These are phyloP conservation scores for Ilyonectria destructans DNA, from an alignment of 2,329 filamentous ascomycete genomes.

Conservation along the genomic window DNA sequence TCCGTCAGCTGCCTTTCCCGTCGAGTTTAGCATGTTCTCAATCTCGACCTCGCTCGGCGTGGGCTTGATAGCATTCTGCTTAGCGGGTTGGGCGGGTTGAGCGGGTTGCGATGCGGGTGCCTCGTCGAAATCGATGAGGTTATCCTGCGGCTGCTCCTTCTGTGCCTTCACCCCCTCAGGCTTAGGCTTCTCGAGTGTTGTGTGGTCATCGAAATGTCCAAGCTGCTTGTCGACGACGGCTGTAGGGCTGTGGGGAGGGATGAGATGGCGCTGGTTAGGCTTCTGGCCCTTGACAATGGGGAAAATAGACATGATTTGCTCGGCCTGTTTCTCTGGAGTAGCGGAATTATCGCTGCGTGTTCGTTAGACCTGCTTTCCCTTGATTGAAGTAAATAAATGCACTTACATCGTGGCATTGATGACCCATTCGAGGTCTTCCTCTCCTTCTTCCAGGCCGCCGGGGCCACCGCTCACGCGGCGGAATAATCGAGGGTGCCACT, in stretches of 20 bases:
- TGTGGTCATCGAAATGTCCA: constrained; percentile 12
- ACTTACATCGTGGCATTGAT: constrained; percentile 87
- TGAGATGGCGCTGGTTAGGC: constrained; percentile 67
- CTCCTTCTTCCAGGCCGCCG: constrained; percentile 82
- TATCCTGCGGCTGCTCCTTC: constrained; percentile 43
- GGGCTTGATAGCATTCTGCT: constrained; percentile 5
- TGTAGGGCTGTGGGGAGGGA: constrained; percentile 62
- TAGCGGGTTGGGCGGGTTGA: constrained; percentile 11
- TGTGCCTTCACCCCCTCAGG: constrained; percentile 35
- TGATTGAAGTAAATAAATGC: neutral
- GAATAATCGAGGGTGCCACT: constrained; percentile 93
- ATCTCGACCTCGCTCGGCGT: constrained; percentile 57
- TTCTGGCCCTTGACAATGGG: constrained; percentile 88
- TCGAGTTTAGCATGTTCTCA: constrained; percentile 61
- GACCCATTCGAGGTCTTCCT: constrained; percentile 95
- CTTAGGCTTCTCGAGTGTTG: neutral
- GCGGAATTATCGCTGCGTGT: constrained; percentile 54
- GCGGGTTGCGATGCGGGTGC: constrained; percentile 23
- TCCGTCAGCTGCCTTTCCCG: constrained; percentile 64
- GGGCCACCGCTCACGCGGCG: constrained; percentile 80
- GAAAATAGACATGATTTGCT: constrained; percentile 90
- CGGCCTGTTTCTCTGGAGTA: constrained; percentile 78
- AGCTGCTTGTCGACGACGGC: constrained; percentile 27
- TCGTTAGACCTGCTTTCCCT: constrained; percentile 34
- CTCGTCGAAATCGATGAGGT: constrained; percentile 74